phyloP scores from a whole-genome alignment of 352 stramenopile genomes.

The Blastocystis hominis region DNA sequence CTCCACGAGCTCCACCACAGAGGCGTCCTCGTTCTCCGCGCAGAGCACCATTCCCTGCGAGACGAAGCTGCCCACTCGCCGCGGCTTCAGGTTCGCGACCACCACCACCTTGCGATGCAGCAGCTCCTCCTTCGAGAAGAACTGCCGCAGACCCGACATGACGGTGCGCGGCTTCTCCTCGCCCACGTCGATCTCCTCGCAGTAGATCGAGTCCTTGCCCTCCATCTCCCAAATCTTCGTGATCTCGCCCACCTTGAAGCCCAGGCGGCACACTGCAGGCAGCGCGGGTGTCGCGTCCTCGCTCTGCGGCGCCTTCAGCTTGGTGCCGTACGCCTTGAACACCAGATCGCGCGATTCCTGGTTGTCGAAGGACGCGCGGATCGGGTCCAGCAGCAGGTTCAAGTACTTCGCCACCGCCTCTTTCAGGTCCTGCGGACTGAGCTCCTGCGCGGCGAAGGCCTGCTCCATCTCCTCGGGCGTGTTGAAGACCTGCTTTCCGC shows the following conservation, averaged over 20 bases:
- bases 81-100: slow-evolving; percentile 90
- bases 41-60: slow-evolving; percentile 88
- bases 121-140: slow-evolving; percentile 87
- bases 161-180: slow-evolving; percentile 82
- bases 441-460: background rate
- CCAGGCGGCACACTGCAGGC: slow-evolving; percentile 11
- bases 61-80: slow-evolving; percentile 85
- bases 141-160: slow-evolving; percentile 80
- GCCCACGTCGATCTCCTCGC: slow-evolving; percentile 94
- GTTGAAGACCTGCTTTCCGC: slow-evolving; percentile 32
- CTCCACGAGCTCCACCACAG: slow-evolving; percentile 81
- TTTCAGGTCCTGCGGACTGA: slow-evolving; percentile 49
- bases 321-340: slow-evolving; percentile 26
- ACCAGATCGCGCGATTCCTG: background rate
- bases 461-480: slow-evolving; percentile 11
- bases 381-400: slow-evolving; percentile 46
- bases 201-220: slow-evolving; percentile 74
- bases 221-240: slow-evolving; percentile 45
- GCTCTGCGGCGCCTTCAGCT: background rate
- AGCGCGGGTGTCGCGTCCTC: background rate
- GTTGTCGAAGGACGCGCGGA: slow-evolving; percentile 23
- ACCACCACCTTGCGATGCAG: slow-evolving; percentile 83
- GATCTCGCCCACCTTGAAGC: slow-evolving; percentile 47
- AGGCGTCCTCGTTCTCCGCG: slow-evolving; percentile 72
- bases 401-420: slow-evolving; percentile 12